Base-by-base conservation (phyloP, 257 asterid genomes). In the Jaltomata sinuosa region DNA sequence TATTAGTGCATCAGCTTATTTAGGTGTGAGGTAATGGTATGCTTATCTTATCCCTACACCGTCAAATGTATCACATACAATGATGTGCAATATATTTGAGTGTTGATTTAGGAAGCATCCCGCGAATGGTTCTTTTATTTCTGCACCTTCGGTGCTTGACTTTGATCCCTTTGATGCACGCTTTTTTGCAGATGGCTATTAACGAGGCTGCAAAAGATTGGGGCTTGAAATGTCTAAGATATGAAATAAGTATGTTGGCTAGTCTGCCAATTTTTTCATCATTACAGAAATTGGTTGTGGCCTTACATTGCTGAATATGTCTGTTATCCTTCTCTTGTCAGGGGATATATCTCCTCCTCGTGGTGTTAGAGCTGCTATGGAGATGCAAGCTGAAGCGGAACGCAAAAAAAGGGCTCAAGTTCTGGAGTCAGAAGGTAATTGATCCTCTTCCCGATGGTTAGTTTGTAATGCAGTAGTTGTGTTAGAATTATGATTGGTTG, bases 321-420 rank as follows among this genome's bases (percentile, higher is more conserved):
- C 22, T 61, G 57, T 2, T 82, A 7, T 27, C 22, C 77, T 40
- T 65, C 36, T 21, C 50, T 68, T 81, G 87, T 64, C 85, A 94
- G 99, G 91, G 97, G 98, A 96, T 86, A 96, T 96, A 87, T 90
- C 93, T 89, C 98, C 98, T 81, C 98, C 98, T 38, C 89, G 93
- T 71, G 97, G 96, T 72, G 94, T 96, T 71, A 93, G 87, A 91
- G 98, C 91, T 2, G 98, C 97, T 4, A 96, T 96, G 99, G 98
- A 94, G 90, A 93, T 96, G 98, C 99, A 96, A 88, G 98, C 97
- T 53, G 99, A 96, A 89, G 99, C 99, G 61, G 99, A 96, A 88
- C 98, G 98, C 25, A 94, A 91, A 87, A 93, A 87, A 91, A 92
- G 99, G 87, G 99, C 98, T 83, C 98, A 93, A 87, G 88, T 96